Base-by-base conservation (phyloP, 2,329 filamentous ascomycete genomes). In the Colletotrichum destructivum region DNA sequence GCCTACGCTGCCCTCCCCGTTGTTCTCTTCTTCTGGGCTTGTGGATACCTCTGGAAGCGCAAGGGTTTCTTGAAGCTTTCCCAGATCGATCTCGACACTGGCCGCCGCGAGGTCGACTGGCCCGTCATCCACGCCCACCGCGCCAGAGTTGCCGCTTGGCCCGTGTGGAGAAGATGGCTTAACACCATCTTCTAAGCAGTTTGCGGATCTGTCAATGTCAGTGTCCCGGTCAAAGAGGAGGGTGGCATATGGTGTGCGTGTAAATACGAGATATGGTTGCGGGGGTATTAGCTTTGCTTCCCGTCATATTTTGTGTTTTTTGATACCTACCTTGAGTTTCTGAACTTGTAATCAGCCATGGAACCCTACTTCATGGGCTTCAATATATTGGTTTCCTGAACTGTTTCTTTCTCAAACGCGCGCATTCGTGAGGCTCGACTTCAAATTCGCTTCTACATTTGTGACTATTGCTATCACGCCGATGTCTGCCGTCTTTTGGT, bases 11-110 rank as follows among this genome's bases (percentile, higher is more conserved):
- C 87, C 13, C 74, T 88, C 0, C 87, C 87, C 21, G 84, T 89
- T 57, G 85, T 89, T 51, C 74, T 89, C 6, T 62, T 82, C 71
- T 90, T 91, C 79, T 90, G 88, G 86, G 59, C 83, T 55, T 77
- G 78, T 56, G 89, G 91, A 8, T 92, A 87, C 78, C 16, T 89
- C 73, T 93, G 91, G 91, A 93, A 93, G 85, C 84, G 88, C 52
- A 80, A 84, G 31, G 87, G 87, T 21, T 93, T 89, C 88, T 83
- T 91, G 65, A 85, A 79, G 31, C 79, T 88, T 2, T 81, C 84
- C 38, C 82, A 93, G 75, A 92, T 94, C 69, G 91, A 93, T 75
- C 86, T 93, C 65, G 91, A 93, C 77, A 87, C 86, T 38, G 91
- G 91, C 73, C 87, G 91, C 49, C 86, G 91, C 70, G 87, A 89